Evolutionary conservation across 2,329 filamentous ascomycete species (phyloP), one percentile per base, ranked within the genome.

Genomic region (Incumbomyces delicatus): DNA sequence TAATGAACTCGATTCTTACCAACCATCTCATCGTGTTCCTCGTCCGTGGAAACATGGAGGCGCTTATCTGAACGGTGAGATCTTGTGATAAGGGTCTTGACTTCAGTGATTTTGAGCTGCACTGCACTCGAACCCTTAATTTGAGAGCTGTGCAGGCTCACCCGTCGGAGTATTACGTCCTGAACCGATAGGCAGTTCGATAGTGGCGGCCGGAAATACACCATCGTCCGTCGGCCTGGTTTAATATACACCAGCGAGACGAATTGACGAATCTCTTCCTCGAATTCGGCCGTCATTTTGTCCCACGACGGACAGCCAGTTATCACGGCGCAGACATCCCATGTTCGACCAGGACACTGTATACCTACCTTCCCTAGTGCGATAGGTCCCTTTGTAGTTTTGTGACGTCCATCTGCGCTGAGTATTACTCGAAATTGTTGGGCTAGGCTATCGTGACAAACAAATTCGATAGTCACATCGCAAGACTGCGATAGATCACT

Each of bases 271-370:
- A 62, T 59, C 6, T 60, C 50, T 32, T 62, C 53, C 35, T 63
- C 48, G 14, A 62, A 57, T 0, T 48, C 46, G 8, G 60, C 54
- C 18, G 49, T 44, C 16, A 55, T 55, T 3, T 48, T 41, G 5
- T 46, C 33, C 51, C 61, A 60, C 17, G 59, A 52, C 22, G 56
- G 49, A 12, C 46, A 46, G 1, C 66, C 62, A 10, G 33, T 49
- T 13, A 70, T 37, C 14, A 57, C 51, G 1, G 61, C 54, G 13
- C 59, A 60, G 22, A 64, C 60, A 58, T 70, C 68, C 67, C 67
- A 70, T 13, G 59, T 60, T 7, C 60, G 55, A 1, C 50, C 52
- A 2, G 67, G 67, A 40, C 63, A 66, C 42, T 68, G 67, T 2
- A 69, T 40, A 48, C 63, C 64, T 8, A 67, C 60, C 2, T 56